phyloP scores from a whole-genome alignment of 345 rosid species.

The Populus deltoides region DNA sequence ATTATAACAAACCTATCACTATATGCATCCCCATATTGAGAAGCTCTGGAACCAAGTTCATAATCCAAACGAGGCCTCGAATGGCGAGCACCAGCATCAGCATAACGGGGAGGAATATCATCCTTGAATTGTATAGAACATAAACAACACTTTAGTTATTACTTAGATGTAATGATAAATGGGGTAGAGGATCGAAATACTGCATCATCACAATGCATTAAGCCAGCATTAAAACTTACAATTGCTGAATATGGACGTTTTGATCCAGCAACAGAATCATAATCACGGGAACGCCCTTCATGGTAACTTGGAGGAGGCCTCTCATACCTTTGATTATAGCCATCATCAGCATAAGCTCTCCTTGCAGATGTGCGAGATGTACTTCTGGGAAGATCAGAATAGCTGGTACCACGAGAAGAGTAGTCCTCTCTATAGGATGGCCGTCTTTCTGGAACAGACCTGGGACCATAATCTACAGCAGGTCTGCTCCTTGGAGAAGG shows the following conservation, averaged over 20 bases:
- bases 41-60: slow-evolving; percentile 54
- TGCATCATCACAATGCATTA: not conserved
- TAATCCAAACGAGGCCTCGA: slow-evolving; percentile 91
- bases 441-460: slow-evolving; percentile 72
- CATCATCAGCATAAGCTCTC: slow-evolving; percentile 80
- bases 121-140: slow-evolving; percentile 42
- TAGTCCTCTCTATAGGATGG: slow-evolving; percentile 76
- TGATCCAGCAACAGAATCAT: slow-evolving; percentile 78
- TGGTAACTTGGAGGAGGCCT: slow-evolving; percentile 74
- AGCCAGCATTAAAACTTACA: slow-evolving; percentile 44
- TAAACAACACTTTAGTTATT: slow-evolving; percentile 7
- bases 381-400: slow-evolving; percentile 65
- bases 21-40: slow-evolving; percentile 77
- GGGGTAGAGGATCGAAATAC: not conserved
- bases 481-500: slow-evolving; percentile 83
- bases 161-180: not conserved
- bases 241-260: slow-evolving; percentile 80
- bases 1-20: slow-evolving; percentile 63
- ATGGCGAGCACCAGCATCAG: slow-evolving; percentile 62
- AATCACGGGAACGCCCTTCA: slow-evolving; percentile 79
- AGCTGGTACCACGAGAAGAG: slow-evolving; percentile 66
- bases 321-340: slow-evolving; percentile 72
- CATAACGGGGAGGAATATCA: slow-evolving; percentile 81
- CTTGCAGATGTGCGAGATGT: slow-evolving; percentile 63
- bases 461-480: slow-evolving; percentile 67